These are phyloP conservation scores for Amborella trichopoda DNA, from an alignment of 164 flowering plant species.

Conservation along the genomic window DNA sequence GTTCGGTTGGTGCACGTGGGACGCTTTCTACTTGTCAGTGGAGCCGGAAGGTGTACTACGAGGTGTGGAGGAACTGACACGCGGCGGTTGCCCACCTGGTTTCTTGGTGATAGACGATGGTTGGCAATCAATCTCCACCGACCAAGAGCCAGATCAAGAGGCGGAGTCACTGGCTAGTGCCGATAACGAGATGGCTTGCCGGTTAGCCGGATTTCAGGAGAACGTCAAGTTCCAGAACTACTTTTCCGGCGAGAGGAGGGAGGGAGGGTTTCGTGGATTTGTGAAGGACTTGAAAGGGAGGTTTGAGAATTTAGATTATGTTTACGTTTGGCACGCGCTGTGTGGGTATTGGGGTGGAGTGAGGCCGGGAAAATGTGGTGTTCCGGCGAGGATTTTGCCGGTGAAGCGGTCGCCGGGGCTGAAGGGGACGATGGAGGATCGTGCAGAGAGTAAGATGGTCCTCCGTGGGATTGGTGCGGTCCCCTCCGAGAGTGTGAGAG, in stretches of 20 bases:
- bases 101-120: conserved; percentile 74
- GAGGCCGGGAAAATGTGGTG: conserved; percentile 54
- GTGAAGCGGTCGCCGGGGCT: conserved; percentile 51
- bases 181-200: no score
- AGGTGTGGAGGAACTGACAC: conserved; percentile 46
- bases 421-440: conserved; percentile 64
- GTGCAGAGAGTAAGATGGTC: conserved; percentile 62
- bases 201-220: no score
- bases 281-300: conserved; percentile 45
- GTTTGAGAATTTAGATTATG: conserved; percentile 66
- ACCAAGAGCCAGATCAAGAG: no score
- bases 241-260: conserved; percentile 10
- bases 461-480: conserved; percentile 73
- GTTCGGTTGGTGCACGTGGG: conserved; percentile 86
- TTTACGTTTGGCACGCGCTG: conserved; percentile 84
- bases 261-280: conserved; percentile 54
- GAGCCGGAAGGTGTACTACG: conserved; percentile 41
- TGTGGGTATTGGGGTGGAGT: conserved; percentile 98
- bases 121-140: no score
- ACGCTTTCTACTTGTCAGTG: conserved; percentile 53
- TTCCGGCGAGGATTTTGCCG: conserved; percentile 31
- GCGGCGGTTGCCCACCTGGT: conserved; percentile 50
- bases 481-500: conserved; percentile 56
- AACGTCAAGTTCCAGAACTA: no score
- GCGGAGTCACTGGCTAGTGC: no score